Evolutionary conservation across 2,329 filamentous ascomycete genomes (phyloP).

Genomic region (Aquanectria penicillioides): DNA sequence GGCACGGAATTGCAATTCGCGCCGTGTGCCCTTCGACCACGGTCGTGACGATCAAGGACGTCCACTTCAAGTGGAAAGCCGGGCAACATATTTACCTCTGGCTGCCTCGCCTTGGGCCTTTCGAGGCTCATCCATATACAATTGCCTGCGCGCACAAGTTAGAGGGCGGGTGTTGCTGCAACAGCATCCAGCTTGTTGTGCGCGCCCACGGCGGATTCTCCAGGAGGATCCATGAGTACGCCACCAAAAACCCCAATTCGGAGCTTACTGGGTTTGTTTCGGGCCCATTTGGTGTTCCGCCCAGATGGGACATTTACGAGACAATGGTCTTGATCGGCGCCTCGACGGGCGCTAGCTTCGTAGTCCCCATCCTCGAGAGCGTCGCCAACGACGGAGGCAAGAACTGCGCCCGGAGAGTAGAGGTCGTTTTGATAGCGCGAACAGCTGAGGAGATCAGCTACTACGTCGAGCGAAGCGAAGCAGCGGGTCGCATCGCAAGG

Average conservation of each 20-base stretch:
- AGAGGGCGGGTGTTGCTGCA: constrained; percentile 63
- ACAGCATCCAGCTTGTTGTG: constrained; percentile 68
- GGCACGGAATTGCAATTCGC: constrained; percentile 61
- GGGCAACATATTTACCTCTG: constrained; percentile 71
- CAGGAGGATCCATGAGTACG: constrained; percentile 59
- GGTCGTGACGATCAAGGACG: constrained; percentile 67
- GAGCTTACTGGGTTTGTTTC: constrained; percentile 56
- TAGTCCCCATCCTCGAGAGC: constrained; percentile 67
- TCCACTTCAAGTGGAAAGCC: constrained; percentile 67
- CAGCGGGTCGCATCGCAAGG: constrained; percentile 52
- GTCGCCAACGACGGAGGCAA: constrained; percentile 53
- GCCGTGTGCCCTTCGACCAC: constrained; percentile 63
- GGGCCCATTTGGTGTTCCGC: constrained; percentile 66
- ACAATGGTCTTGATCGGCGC: constrained; percentile 69
- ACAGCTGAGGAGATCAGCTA: constrained; percentile 65
- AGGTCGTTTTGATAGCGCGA: constrained; percentile 63
- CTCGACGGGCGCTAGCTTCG: constrained; percentile 71
- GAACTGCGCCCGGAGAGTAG: constrained; percentile 62
- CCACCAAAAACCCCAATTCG: constrained; percentile 49
- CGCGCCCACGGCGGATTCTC: constrained; percentile 68
- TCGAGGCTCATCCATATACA: constrained; percentile 70
- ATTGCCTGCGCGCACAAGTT: constrained; percentile 66
- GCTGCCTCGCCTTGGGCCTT: constrained; percentile 62
- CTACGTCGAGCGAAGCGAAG: constrained; percentile 61
- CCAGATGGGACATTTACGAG: constrained; percentile 67